Base-by-base conservation (phyloP, 164 flowering plant species). In the Sedum album region DNA sequence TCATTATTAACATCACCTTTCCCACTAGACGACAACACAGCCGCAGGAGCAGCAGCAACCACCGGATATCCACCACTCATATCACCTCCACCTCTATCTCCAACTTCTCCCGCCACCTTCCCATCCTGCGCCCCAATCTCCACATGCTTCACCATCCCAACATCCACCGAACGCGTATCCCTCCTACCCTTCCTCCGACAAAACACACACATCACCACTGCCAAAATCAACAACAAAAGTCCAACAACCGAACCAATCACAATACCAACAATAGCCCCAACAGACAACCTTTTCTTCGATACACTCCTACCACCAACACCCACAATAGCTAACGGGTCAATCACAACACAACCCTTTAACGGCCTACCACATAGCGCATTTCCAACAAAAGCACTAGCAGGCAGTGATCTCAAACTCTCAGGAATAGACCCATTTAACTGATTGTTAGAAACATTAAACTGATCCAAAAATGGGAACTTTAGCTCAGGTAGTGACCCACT, bases 191-290 rank as follows among this genome's bases (percentile, higher is more conserved):
- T 85, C 60, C 69, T 80, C 38, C 81, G 71, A 69, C 88, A 88
- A 44, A 79, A 65, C 31, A 80, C 33, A 57, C 87, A 51, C n/a
- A n/a, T n/a, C 66, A 88, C 53, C 31, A 90, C 46, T 2, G 78
- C 4, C 0, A 90, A 60, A 46, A 90, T 35, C n/a, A n/a, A n/a
- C 6, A 90, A 7, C 11, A 87, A 33, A 18, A 86, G 7, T 0
- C 74, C 90, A 21, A 83, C 2, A 6, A 87, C 82, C 1, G 74
- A 78, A 1, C 88, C 99, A 46, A 91, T 77, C 18, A 80, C 87
- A 49, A 91, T 90, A 8, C 92, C 96, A 0, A 95, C 92, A 39
- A 94, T 85, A 93, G n/a, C 95, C 4, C 90, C 95, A 14, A 84
- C 94, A 0, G 98, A 89, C 35, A 93, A 63, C 7, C 38, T 35